Evolutionary conservation across 495 filamentous ascomycete genomes (phyloP).

Genomic region (Penicillium mononematosum): DNA sequence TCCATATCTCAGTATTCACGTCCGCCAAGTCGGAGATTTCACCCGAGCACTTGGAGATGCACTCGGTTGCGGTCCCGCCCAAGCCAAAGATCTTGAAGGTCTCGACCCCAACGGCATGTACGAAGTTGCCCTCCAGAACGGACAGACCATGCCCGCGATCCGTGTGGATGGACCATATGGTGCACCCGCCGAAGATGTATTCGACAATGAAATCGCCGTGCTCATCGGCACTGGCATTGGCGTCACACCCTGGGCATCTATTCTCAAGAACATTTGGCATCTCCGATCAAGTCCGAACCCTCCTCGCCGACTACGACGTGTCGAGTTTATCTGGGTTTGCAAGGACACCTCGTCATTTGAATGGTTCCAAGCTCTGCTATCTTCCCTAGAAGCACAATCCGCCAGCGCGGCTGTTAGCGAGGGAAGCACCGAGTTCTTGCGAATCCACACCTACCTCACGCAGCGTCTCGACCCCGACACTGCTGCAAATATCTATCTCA

Average conservation of each 20-base stretch:
- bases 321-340: conserved; percentile 99
- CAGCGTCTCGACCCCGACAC: conserved; percentile 89
- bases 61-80: conserved; percentile 84
- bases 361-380: conserved; percentile 96
- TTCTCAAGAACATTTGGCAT: conserved; percentile 99
- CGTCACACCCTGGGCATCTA: conserved; percentile 95
- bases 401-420: conserved; percentile 64
- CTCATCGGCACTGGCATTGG: conserved; percentile 97
- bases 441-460: conserved; percentile 97
- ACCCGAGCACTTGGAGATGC: conserved; percentile 84
- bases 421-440: conserved; percentile 79
- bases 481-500: conserved; percentile 93
- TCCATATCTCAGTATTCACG: conserved; percentile 87
- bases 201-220: conserved; percentile 97
- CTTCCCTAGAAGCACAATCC: conserved; percentile 85
- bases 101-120: conserved; percentile 96
- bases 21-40: conserved; percentile 96
- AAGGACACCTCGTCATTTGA: conserved; percentile 95
- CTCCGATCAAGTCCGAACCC: conserved; percentile 81
- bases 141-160: conserved; percentile 81
- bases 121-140: conserved; percentile 93
- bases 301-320: conserved; percentile 81
- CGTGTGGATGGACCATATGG: conserved; percentile 96
- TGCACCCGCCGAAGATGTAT: conserved; percentile 87
- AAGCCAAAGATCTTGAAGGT: conserved; percentile 80